Evolutionary conservation across 257 asterid species (phyloP).

Genomic region (Fraxinus quadrangulata): DNA sequence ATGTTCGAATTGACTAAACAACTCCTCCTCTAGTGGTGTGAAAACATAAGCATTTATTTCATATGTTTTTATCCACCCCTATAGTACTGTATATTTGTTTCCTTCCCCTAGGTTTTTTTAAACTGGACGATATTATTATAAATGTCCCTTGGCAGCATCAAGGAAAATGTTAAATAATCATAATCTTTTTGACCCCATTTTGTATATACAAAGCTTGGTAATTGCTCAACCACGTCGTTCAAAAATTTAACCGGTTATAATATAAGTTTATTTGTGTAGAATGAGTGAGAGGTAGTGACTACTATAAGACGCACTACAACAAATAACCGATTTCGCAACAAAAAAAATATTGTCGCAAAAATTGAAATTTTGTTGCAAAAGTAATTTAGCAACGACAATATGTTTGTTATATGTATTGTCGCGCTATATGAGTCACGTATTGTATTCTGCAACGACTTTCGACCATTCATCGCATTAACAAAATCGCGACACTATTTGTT

Average conservation of each 20-base stretch:
- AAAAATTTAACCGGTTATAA: background rate
- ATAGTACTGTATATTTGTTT: slow-evolving; percentile 19
- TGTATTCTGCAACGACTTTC: too few species aligned
- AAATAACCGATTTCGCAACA: too few species aligned
- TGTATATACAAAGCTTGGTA: background rate
- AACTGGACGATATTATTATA: background rate
- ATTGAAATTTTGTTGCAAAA: too few species aligned
- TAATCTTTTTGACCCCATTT: slow-evolving; percentile 21
- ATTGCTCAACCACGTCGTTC: background rate
- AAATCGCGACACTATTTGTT: too few species aligned
- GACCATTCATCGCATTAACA: too few species aligned
- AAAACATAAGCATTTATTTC: slow-evolving; percentile 31
- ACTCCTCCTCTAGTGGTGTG: too few species aligned
- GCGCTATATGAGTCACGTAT: too few species aligned
- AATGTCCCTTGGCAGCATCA: slow-evolving; percentile 21
- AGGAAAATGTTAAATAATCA: slow-evolving; percentile 12
- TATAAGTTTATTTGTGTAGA: slow-evolving; percentile 12
- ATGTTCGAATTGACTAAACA: slow-evolving; percentile 23
- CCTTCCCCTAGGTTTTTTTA: slow-evolving; percentile 24
- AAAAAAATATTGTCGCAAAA: too few species aligned
- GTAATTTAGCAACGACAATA: too few species aligned
- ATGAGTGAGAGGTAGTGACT: background rate
- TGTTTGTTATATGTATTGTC: too few species aligned
- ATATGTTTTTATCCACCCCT: slow-evolving; percentile 24
- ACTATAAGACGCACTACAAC: too few species aligned